Evolutionary conservation across 441 rosid genomes (phyloP).

Genomic region (Adansonia grandidieri): DNA sequence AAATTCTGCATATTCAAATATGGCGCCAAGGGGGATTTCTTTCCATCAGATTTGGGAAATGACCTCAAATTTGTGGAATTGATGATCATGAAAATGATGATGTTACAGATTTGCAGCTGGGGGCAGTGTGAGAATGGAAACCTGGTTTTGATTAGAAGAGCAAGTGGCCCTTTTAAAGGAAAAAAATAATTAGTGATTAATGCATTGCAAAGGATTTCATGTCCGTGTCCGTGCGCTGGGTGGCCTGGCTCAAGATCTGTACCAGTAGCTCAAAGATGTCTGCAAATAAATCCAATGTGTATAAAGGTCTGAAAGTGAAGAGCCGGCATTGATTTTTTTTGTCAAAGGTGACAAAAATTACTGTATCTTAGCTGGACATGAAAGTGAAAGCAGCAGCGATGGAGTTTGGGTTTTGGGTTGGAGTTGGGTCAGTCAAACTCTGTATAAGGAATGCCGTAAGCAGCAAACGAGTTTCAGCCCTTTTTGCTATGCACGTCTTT

Average conservation of each 20-base stretch:
- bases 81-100: background rate
- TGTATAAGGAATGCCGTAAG: background rate
- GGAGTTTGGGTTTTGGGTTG: background rate
- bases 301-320: slow-evolving; percentile 7
- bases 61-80: background rate
- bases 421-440: background rate
- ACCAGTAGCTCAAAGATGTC: background rate
- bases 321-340: slow-evolving; percentile 12
- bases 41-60: background rate
- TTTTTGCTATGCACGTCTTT: background rate
- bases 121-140: background rate
- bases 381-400: slow-evolving; percentile 16
- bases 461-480: background rate
- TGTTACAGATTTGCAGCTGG: slow-evolving; percentile 9
- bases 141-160: background rate
- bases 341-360: background rate
- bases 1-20: background rate
- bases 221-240: background rate
- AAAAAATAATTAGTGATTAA: background rate
- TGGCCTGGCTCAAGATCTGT: background rate
- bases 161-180: background rate
- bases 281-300: background rate
- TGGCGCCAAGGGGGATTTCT: background rate
- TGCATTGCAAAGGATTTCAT: background rate
- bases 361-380: slow-evolving; percentile 11